Conservation (phyloP, 2,329 filamentous ascomycete species). For the Plectosphaerella cucumerina region DNA sequence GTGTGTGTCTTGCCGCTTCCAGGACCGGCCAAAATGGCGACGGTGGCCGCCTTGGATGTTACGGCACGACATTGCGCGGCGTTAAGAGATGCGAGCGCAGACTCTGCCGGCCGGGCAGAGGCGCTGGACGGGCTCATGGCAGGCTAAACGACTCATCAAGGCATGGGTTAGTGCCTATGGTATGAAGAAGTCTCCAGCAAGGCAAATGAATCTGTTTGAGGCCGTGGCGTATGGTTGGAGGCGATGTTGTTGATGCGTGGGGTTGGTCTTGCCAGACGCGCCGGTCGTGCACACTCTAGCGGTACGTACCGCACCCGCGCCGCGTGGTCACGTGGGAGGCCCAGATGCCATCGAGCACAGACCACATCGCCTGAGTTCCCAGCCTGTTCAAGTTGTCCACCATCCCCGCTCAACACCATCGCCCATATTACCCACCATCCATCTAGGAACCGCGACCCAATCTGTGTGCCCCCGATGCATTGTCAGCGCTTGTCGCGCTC, state of each 20-base stretch:
- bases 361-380: background rate
- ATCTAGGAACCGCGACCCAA: background rate
- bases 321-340: background rate
- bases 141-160: constrained; percentile 2
- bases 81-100: constrained; percentile 48
- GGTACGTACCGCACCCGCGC: background rate
- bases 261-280: too few relatives aligned
- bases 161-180: too few relatives aligned
- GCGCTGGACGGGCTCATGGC: constrained; percentile 11
- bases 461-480: background rate
- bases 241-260: background rate
- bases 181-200: background rate
- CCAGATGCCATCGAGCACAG: too few relatives aligned
- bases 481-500: background rate
- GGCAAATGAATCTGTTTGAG: background rate
- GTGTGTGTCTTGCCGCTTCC: constrained; percentile 92
- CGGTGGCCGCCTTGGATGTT: constrained; percentile 45
- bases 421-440: background rate
- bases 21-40: constrained; percentile 64
- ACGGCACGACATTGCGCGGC: constrained; percentile 52
- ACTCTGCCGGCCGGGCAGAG: constrained; percentile 10
- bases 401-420: background rate
- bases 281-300: background rate
- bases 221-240: background rate
- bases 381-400: background rate